phyloP scores from a whole-genome alignment of 2,329 filamentous ascomycete species.

The Malbranchea zuffiana region DNA sequence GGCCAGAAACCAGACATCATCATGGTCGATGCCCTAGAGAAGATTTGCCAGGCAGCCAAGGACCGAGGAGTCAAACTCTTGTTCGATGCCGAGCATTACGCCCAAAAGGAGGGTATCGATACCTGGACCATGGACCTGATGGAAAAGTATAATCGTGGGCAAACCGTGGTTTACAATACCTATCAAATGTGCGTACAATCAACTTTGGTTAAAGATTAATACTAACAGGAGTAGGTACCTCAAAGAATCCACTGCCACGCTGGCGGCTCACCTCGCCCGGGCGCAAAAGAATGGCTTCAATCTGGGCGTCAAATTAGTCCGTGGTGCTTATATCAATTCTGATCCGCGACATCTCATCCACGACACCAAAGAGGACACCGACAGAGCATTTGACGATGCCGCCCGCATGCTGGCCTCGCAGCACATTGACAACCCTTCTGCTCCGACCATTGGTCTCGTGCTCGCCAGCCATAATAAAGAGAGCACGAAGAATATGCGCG shows the following conservation, averaged over 20 bases:
- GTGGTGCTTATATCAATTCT: conserved; percentile 43
- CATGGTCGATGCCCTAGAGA: conserved; percentile 15
- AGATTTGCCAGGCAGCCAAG: conserved; percentile 15
- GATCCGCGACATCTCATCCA: conserved; percentile 39
- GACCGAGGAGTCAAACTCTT: conserved; percentile 32
- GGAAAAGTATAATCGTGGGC: conserved; percentile 40
- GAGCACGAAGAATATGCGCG: conserved; percentile 43
- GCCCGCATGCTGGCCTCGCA: conserved; percentile 45
- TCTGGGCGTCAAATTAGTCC: conserved; percentile 43
- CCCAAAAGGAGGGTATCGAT: conserved; percentile 43
- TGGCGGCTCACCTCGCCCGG: conserved; percentile 37
- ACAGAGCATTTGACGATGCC: conserved; percentile 46
- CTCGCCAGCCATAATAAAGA: conserved; percentile 50
- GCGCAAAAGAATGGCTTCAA: conserved; percentile 40
- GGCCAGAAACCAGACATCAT: conserved; percentile 11
- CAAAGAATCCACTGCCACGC: conserved; percentile 37
- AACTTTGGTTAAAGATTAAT: conserved; percentile 1
- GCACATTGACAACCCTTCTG: conserved; percentile 27
- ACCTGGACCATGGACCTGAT: conserved; percentile 44
- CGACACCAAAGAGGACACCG: conserved; percentile 39
- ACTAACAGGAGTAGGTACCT: conserved; percentile 26
- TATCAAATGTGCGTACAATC: conserved; percentile 35
- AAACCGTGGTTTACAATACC: conserved; percentile 45
- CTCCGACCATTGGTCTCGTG: conserved; percentile 42
- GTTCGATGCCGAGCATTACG: conserved; percentile 46